Evolutionary conservation across 148 eudicot genomes (phyloP), one percentile per base, ranked within the genome.

Genomic region (Rhododendron henanense): DNA sequence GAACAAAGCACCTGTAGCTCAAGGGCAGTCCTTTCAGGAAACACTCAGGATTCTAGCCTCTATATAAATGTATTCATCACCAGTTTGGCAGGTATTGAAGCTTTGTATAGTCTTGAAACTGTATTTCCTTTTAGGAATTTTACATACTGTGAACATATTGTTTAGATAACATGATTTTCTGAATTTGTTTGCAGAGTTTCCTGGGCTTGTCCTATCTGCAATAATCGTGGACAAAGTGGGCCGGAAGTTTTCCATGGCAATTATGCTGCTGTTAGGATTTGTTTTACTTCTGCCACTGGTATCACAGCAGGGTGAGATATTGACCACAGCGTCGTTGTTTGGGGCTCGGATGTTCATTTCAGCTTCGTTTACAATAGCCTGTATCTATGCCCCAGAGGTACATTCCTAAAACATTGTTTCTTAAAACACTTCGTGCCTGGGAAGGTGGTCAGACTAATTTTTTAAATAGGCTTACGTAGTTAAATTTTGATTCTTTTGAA

Each of bases 331-430:
- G 13, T 81, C 88, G 71, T 79, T 91, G 44, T 86, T 89, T 63
- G 88, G 90, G 37, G 81, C 90, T 87, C 90, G 91, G 13, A 87
- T 88, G 91, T 88, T 88, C 83, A 81, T 88, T 53, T 81, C 91
- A 35, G 86, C 89, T 25, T 85, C 87, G 61, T 90, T 88, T 59
- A 65, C n/a, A 15, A 75, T 85, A 19, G 86, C 87, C 31, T 53
- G 78, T 57, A 73, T 91, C 31, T 91, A 91, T 79, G 88, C 90
- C 39, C 87, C 86, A 51, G 93, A 91, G 93, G 93, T 90, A 84
- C 35, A 1, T 69, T 37, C n/a, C 11, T 76, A 74, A 7, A 3
- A 35, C 73, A 67, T 10, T 67, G 10, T 8, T 65, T 25, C 69
- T 75, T 75, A 75, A 2, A 35, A 37, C 45, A 37, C 33, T 25